phyloP scores from a whole-genome alignment of 2,329 filamentous ascomycete species.

The Clonostachys rhizophaga region DNA sequence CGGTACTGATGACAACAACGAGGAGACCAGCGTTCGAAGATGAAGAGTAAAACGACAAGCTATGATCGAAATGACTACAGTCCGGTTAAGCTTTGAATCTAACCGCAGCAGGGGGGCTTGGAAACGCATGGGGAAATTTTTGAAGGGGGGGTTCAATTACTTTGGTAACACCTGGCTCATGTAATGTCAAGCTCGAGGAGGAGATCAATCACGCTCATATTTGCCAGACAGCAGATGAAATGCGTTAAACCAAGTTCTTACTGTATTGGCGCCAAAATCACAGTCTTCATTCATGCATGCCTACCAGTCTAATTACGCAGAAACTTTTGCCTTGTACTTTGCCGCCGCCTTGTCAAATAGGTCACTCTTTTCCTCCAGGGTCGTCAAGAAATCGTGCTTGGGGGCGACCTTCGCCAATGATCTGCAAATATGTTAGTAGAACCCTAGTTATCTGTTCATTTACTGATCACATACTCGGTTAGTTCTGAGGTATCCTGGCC shows the following conservation, averaged over 20 bases:
- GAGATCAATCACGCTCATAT: too few species aligned
- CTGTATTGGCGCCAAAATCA: conserved; percentile 10
- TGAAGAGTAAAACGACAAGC: too few species aligned
- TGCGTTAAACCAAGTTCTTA: too few species aligned
- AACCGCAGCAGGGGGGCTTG: too few species aligned
- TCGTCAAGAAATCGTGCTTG: conserved; percentile 65
- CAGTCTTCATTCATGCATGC: conserved; percentile 13
- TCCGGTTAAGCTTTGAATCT: too few species aligned
- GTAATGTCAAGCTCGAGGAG: too few species aligned
- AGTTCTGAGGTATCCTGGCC: conserved; percentile 67
- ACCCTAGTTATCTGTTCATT: neutral
- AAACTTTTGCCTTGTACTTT: conserved; percentile 84
- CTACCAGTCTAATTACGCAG: conserved; percentile 27
- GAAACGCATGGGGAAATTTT: too few species aligned
- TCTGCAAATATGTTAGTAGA: conserved; percentile 23
- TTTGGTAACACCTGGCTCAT: too few species aligned
- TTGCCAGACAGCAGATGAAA: too few species aligned
- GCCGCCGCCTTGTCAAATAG: conserved; percentile 80
- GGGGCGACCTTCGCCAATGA: conserved; percentile 54
- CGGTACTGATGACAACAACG: neutral
- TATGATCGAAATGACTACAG: too few species aligned
- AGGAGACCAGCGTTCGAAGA: too few species aligned
- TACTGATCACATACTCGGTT: conserved; percentile 46
- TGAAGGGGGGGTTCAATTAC: too few species aligned
- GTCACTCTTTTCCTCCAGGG: conserved; percentile 80